Evolutionary conservation across 2,329 filamentous ascomycete species (phyloP).

Genomic region (Endothia cerciana): DNA sequence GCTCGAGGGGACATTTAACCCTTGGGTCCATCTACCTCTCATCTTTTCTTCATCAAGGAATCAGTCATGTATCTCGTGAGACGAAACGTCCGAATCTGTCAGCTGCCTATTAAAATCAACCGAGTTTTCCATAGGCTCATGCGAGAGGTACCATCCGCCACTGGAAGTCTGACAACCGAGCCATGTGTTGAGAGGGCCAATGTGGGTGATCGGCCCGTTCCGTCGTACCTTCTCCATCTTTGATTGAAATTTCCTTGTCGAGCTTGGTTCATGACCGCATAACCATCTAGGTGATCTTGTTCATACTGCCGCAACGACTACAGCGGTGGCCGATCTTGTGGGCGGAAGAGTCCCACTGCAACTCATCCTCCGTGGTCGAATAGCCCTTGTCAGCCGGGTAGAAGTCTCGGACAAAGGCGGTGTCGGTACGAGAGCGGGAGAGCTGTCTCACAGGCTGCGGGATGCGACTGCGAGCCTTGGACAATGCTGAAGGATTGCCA

Average conservation of each 20-base stretch:
- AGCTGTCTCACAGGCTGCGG: constrained; percentile 31
- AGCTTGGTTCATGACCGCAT: neutral
- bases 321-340: constrained; percentile 23
- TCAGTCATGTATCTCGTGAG: neutral
- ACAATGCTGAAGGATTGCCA: constrained; percentile 8
- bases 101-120: constrained; percentile 7
- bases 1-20: neutral
- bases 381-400: constrained; percentile 22
- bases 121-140: neutral
- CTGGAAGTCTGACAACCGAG: neutral
- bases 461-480: constrained; percentile 30
- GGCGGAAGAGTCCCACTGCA: constrained; percentile 36
- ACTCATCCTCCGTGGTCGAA: constrained; percentile 36
- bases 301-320: constrained; percentile 20
- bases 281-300: neutral
- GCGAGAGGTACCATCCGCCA: neutral
- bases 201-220: too few relatives aligned
- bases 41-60: neutral
- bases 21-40: neutral
- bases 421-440: constrained; percentile 24
- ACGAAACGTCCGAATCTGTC: neutral
- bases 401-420: constrained; percentile 23
- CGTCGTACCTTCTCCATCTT: neutral
- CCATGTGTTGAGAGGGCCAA: neutral
- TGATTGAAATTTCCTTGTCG: neutral